These are phyloP conservation scores for Ochromonas danica DNA, from an alignment of 108 stramenopile species.

Conservation along the genomic window DNA sequence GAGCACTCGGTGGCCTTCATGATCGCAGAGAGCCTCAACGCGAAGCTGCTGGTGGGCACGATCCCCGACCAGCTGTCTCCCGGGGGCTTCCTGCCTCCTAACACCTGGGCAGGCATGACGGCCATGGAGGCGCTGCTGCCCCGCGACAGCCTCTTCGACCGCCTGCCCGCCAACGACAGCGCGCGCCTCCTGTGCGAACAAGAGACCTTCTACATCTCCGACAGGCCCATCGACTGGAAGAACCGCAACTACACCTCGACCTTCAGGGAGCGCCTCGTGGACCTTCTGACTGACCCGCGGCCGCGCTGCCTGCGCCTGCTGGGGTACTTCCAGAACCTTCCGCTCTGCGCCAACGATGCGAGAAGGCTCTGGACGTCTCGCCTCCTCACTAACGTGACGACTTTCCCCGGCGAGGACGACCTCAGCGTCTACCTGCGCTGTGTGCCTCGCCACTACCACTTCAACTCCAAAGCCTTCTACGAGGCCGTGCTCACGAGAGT, in stretches of 20 bases:
- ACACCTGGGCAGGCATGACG: conserved; percentile 6
- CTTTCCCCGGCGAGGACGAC: background rate
- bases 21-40: conserved; percentile 21
- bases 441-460: conserved; percentile 11
- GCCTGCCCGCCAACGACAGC: background rate
- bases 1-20: conserved; percentile 23
- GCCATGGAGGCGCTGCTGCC: conserved; percentile 4
- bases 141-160: background rate
- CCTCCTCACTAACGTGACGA: background rate
- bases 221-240: conserved; percentile 12
- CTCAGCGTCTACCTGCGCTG: background rate
- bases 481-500: background rate
- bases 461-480: background rate
- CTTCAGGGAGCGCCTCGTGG: background rate
- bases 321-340: conserved; percentile 25
- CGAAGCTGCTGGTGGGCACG: background rate
- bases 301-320: background rate
- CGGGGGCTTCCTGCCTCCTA: conserved; percentile 15
- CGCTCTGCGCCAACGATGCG: conserved; percentile 5
- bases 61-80: conserved; percentile 11
- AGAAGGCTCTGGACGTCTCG: conserved; percentile 20
- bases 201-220: conserved; percentile 18
- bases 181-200: background rate
- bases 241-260: background rate
- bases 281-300: background rate